Evolutionary conservation across 1,284 basidiomycete genomes (phyloP), one percentile per base, ranked within the genome.

Genomic region (Apiotrichum veenhuisii): DNA sequence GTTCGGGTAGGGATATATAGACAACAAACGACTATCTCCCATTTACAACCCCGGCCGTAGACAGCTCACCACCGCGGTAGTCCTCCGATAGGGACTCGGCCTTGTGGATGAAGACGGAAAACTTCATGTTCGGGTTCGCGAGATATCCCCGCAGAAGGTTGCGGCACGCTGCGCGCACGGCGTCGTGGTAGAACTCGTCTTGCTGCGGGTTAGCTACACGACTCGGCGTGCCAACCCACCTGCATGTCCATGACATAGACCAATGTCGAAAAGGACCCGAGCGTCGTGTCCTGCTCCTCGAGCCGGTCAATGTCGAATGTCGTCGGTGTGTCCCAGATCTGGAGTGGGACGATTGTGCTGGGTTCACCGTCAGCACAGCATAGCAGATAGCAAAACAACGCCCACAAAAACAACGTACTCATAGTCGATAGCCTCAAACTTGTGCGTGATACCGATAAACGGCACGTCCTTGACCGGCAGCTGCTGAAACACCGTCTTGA

Each of bases 191-290:
- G 47, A 80, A 78, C 65, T 81, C 81, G 55, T 76, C 73, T 71
- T 71, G 70, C 74, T 77, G 27, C 85, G 40, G 20, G 40, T 41
- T 11, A 41, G 40, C 18, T 4, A 20, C 1, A 10, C 2, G 10
- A 11, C 5, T 25, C 85, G 87, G 64, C 20, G 22, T 4, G 4
- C 7, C 2, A 15, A 74, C 83, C 63, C 66, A 91, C 91, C 76
- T 93, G 89, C 58, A 96, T 94, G 71, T 98, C 95, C 67, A 98
- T 89, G n/a, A 98, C 92, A 69, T 94, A 98, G 37, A 98, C 85
- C 63, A 98, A 81, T 0, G 86, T 85, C 0, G 87, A 82, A 68
- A 93, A 91, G 33, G 87, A 82, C 42, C 83, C 82, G 25, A 93
- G 80, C 1, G 87, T 83, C 2, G 82, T 82, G 20, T 86, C 87